Conservation (phyloP, 139 green algal genomes). For the Closterium sp. region DNA sequence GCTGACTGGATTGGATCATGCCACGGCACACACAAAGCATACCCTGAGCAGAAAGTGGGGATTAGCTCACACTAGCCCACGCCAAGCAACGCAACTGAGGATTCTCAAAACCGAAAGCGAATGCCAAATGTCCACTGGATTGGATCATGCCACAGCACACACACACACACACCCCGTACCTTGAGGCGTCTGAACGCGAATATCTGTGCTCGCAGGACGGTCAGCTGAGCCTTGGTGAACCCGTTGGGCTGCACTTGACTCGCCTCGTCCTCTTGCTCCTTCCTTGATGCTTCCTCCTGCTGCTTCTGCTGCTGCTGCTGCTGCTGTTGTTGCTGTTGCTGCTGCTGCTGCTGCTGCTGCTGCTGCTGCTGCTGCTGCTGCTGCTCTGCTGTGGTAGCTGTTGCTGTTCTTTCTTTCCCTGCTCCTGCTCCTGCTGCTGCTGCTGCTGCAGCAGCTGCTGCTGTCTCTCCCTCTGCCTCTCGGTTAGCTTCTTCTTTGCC, state of each 20-base stretch:
- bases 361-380: slow-evolving; percentile 4
- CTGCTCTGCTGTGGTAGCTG: slow-evolving; percentile 13
- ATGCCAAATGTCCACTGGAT: no score
- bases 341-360: slow-evolving; percentile 1
- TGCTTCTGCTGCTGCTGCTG: slow-evolving; percentile 25
- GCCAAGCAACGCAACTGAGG: no score
- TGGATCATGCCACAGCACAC: not conserved
- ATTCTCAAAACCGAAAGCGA: no score
- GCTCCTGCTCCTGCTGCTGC: not conserved
- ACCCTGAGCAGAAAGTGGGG: no score
- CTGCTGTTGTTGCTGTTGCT: slow-evolving; percentile 1
- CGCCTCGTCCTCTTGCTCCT: not conserved
- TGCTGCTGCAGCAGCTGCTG: slow-evolving; percentile 1
- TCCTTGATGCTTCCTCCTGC: slow-evolving; percentile 8
- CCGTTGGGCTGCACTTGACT: not conserved
- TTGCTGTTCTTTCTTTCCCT: slow-evolving; percentile 8
- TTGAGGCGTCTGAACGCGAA: slow-evolving; percentile 24
- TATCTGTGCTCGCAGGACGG: slow-evolving; percentile 20
- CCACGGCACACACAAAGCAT: not conserved
- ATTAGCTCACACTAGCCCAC: no score
- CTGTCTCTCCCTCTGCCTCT: not conserved
- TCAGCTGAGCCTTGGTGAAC: slow-evolving; percentile 31
- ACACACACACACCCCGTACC: not conserved
- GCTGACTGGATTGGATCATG: no score
- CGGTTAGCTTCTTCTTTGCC: not conserved